These are phyloP conservation scores for Eutrema salsugineum DNA, from an alignment of 441 rosid genomes.

Conservation along the genomic window DNA sequence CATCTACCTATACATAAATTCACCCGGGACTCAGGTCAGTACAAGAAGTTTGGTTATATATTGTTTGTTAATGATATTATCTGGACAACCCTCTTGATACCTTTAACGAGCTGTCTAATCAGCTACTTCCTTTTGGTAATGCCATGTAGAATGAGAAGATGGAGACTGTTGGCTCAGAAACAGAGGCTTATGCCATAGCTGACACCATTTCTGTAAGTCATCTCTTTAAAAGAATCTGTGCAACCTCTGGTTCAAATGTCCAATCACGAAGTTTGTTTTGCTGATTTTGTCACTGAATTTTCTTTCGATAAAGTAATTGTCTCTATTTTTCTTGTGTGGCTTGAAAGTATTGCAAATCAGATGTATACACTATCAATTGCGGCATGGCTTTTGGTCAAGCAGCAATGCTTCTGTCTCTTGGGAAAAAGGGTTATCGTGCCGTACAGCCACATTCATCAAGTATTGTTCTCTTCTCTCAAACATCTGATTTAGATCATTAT, in stretches of 20 bases:
- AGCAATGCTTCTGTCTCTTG: constrained; percentile 84
- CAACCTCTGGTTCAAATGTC: not conserved
- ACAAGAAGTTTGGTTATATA: not conserved
- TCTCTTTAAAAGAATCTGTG: not conserved
- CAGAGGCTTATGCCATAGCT: constrained; percentile 89
- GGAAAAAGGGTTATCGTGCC: constrained; percentile 79
- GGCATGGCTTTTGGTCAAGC: constrained; percentile 97
- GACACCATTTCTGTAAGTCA: constrained; percentile 72
- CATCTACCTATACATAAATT: constrained; percentile 76
- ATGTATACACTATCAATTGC: constrained; percentile 69
- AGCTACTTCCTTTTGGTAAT: not conserved
- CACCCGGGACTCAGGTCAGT: constrained; percentile 82
- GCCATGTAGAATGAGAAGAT: constrained; percentile 66
- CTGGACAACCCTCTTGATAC: not conserved
- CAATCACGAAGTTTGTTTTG: not conserved
- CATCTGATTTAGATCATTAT: not conserved
- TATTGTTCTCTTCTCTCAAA: constrained; percentile 30
- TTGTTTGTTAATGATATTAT: not conserved
- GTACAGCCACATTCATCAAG: constrained; percentile 73
- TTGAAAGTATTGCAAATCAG: constrained; percentile 61
- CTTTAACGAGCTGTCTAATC: not conserved
- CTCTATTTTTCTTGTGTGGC: constrained; percentile 1
- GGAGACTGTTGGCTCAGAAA: constrained; percentile 88
- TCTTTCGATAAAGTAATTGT: not conserved
- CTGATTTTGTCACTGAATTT: not conserved